Evolutionary conservation across 805 yeast genomes (phyloP).

Genomic region (Suhomyces canberraensis): DNA sequence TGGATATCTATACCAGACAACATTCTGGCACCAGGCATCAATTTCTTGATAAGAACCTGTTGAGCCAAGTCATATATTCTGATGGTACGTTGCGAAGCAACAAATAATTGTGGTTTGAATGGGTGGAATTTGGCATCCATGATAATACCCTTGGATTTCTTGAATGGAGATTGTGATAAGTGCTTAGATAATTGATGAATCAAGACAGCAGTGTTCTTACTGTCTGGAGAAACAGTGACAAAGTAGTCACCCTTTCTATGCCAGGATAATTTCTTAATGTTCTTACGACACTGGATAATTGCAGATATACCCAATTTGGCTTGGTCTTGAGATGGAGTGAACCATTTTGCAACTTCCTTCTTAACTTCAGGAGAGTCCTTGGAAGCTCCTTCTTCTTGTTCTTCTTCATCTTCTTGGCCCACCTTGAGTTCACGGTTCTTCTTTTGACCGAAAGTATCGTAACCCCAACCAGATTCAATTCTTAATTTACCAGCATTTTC

Average conservation of each 20-base stretch:
- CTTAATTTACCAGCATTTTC: slow-evolving; percentile 77
- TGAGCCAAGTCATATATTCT: slow-evolving; percentile 87
- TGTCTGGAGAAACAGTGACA: slow-evolving; percentile 94
- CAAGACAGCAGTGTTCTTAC: slow-evolving; percentile 81
- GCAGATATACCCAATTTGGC: slow-evolving; percentile 65
- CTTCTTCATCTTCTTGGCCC: slow-evolving; percentile 41
- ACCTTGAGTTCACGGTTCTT: slow-evolving; percentile 34
- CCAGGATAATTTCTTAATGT: slow-evolving; percentile 85
- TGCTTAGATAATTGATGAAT: slow-evolving; percentile 95
- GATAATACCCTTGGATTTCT: slow-evolving; percentile 86
- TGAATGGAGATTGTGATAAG: slow-evolving; percentile 92
- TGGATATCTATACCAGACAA: slow-evolving; percentile 87
- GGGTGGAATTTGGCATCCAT: slow-evolving; percentile 98
- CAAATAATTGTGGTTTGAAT: slow-evolving; percentile 87
- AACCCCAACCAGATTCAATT: slow-evolving; percentile 91
- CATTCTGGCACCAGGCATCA: slow-evolving; percentile 96
- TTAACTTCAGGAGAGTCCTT: slow-evolving; percentile 21
- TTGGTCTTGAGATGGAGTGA: slow-evolving; percentile 66
- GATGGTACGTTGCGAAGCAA: slow-evolving; percentile 89
- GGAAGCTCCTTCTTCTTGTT: slow-evolving; percentile 19
- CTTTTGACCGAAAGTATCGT: slow-evolving; percentile 58
- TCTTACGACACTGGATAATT: slow-evolving; percentile 60
- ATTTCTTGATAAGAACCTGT: slow-evolving; percentile 77
- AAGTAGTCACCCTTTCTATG: slow-evolving; percentile 97
- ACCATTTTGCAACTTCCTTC: slow-evolving; percentile 73